Percentiles rank a stretch among this genome's conserved stretches.
phyloP scores from a whole-genome alignment of 2,329 filamentous ascomycete genomes.

The Paraconiothyrium brasiliense region DNA sequence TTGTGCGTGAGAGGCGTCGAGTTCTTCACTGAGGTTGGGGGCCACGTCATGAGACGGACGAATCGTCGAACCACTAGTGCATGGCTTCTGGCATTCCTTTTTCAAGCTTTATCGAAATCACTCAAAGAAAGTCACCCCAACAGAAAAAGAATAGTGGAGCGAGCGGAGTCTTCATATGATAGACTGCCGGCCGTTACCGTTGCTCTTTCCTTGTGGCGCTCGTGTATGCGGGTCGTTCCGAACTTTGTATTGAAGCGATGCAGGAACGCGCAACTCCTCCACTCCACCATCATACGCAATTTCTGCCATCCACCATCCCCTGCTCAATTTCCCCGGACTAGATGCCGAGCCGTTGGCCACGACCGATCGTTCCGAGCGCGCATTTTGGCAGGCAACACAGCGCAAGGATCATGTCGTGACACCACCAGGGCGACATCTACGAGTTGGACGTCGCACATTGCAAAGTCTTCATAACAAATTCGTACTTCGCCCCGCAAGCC shows the following conservation, averaged over 20 bases:
- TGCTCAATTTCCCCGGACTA: conserved; percentile 6
- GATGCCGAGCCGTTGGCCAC: conserved; percentile 1
- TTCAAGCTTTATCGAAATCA: neutral
- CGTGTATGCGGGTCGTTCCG: conserved; percentile 25
- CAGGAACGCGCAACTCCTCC: conserved; percentile 1
- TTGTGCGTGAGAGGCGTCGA: neutral
- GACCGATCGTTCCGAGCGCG: conserved; percentile 7
- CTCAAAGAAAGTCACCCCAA: neutral
- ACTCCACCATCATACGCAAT: conserved; percentile 9
- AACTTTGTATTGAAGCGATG: conserved; percentile 11
- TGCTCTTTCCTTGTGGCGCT: conserved; percentile 16
- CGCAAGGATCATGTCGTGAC: conserved; percentile 9
- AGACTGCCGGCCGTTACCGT: neutral
- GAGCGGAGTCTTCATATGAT: neutral
- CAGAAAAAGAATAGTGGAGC: neutral
- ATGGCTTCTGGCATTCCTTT: neutral
- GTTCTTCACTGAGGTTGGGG: neutral
- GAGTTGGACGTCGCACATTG: conserved; percentile 16
- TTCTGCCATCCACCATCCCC: conserved; percentile 6
- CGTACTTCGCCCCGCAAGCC: neutral
- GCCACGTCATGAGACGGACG: neutral
- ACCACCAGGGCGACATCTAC: conserved; percentile 12
- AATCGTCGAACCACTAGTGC: neutral
- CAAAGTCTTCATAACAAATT: conserved; percentile 11
- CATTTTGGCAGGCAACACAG: neutral